Evolutionary conservation across 345 rosid genomes (phyloP), one percentile per base, ranked within the genome.

Genomic region (Salix viminalis): DNA sequence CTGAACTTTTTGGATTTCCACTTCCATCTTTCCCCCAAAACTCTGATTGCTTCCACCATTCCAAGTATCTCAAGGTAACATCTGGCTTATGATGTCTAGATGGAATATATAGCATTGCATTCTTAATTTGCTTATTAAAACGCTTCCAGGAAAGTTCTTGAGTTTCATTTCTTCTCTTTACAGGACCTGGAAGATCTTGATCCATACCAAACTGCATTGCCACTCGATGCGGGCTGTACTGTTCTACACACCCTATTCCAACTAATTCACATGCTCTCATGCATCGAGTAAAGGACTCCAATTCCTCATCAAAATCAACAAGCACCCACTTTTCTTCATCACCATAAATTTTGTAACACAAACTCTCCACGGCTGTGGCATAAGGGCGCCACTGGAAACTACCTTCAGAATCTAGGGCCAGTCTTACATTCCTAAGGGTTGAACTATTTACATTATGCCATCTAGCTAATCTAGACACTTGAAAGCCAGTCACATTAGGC

Each of bases 381-480:
- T 79, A 81, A 9, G 88, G 86, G 7, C 84, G 75, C 88, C 86
- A 80, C 2, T 64, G 52, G 65, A 77, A 83, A 62, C 54, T 79
- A 28, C 70, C 77, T 0, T 42, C 62, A 2, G 76, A 78, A 26
- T 85, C 86, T 36, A 87, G 56, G 48, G 28, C 69, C 16, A 21
- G 32, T 26, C 73, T 77, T 72, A 84, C 76, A 61, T 76, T 74
- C 28, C 62, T 64, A 41, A 83, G n/a, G 23, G 34, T 37, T 8
- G 13, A 39, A 26, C 58, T 74, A 12, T 26, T 77, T 37, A 73
- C 15, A 18, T 56, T 77, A 67, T 82, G 77, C 94, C 90, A 86
- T 56, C 78, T 75, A 1, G 90, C 87, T 42, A 75, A 73, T 68
- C 89, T 77, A 6, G 88, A 81, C 4, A 86, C 83, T 30, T 84